phyloP scores from a whole-genome alignment of 495 filamentous ascomycete genomes.

The Penicillium steckii region DNA sequence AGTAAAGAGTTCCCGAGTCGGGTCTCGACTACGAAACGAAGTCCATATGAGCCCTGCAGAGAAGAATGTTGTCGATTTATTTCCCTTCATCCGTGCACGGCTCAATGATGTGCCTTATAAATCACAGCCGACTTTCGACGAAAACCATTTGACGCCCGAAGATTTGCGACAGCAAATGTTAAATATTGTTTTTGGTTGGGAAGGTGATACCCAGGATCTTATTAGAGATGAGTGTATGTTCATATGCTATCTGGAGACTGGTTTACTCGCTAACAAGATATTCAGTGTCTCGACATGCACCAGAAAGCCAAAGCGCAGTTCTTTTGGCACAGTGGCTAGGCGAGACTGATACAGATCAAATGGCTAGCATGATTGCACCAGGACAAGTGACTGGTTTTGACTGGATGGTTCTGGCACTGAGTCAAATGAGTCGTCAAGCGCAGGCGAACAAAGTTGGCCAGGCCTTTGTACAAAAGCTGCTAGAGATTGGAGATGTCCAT shows the following conservation, averaged over 20 bases:
- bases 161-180: slow-evolving; percentile 90
- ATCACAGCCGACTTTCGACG: slow-evolving; percentile 59
- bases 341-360: slow-evolving; percentile 76
- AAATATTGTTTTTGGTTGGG: slow-evolving; percentile 92
- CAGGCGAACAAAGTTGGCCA: slow-evolving; percentile 89
- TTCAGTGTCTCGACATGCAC: slow-evolving; percentile 63
- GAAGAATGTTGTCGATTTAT: slow-evolving; percentile 56
- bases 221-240: slow-evolving; percentile 77
- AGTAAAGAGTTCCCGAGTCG: slow-evolving; percentile 58
- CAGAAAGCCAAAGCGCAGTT: slow-evolving; percentile 71
- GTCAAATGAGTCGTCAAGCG: slow-evolving; percentile 73
- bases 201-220: slow-evolving; percentile 77
- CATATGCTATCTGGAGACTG: slow-evolving; percentile 1
- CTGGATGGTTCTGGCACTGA: slow-evolving; percentile 96
- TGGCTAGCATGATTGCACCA: slow-evolving; percentile 69
- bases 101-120: slow-evolving; percentile 79
- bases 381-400: slow-evolving; percentile 85
- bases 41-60: slow-evolving; percentile 64
- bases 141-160: slow-evolving; percentile 70
- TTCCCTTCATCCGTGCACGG: slow-evolving; percentile 68
- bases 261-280: slow-evolving; percentile 8
- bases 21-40: slow-evolving; percentile 79
- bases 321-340: slow-evolving; percentile 90
- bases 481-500: slow-evolving; percentile 89
- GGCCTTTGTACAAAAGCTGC: slow-evolving; percentile 84